Conservation (phyloP, 148 eudicot species). For the Amaranthus hypochondriacus region DNA sequence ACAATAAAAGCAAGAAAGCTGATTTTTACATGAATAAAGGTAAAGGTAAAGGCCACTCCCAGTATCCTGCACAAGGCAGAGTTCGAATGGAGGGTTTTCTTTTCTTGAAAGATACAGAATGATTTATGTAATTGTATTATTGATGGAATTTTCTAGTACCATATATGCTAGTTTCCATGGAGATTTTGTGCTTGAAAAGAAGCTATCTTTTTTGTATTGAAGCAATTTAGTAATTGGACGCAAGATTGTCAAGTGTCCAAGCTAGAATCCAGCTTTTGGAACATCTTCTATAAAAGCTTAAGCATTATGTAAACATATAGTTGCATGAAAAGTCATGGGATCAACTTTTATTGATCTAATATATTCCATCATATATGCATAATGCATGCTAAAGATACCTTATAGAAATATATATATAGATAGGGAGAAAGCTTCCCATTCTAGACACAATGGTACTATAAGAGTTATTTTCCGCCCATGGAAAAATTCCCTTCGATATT, state of each 20-base stretch:
- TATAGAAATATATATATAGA: not conserved
- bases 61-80: too few species aligned
- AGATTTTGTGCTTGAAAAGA: not conserved
- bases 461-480: too few species aligned
- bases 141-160: not conserved
- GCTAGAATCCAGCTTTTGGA: constrained; percentile 2
- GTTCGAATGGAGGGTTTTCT: too few species aligned
- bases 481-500: too few species aligned
- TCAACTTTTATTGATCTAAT: not conserved
- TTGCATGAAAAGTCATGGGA: not conserved
- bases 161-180: not conserved
- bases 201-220: not conserved
- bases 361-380: not conserved
- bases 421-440: too few species aligned
- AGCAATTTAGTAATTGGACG: not conserved
- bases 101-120: not conserved
- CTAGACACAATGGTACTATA: too few species aligned
- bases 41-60: too few species aligned
- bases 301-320: not conserved
- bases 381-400: not conserved
- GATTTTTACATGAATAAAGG: not conserved
- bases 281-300: not conserved
- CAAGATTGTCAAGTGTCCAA: not conserved
- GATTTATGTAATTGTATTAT: not conserved
- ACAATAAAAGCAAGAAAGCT: not conserved